These are phyloP conservation scores for Sclerotinia minor DNA, from an alignment of 2,329 filamentous ascomycete genomes.

Conservation along the genomic window DNA sequence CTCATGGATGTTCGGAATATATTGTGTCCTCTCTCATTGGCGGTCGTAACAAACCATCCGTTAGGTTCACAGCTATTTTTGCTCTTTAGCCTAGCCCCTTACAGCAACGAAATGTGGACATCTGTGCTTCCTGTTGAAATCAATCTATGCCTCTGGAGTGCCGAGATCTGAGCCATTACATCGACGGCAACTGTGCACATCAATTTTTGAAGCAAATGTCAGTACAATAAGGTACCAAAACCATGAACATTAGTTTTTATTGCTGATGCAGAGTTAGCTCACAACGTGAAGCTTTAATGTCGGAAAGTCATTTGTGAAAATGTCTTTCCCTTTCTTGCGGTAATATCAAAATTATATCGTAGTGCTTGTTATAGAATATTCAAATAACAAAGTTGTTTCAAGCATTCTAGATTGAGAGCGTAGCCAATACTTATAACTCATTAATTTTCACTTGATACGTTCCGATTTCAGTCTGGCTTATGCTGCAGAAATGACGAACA, in stretches of 20 bases:
- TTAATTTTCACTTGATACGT: constrained; percentile 3
- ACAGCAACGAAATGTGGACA: constrained; percentile 55
- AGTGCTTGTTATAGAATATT: constrained; percentile 54
- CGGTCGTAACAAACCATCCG: constrained; percentile 36
- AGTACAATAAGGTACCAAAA: constrained; percentile 50
- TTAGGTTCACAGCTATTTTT: constrained; percentile 43
- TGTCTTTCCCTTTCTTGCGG: constrained; percentile 44
- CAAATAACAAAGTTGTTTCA: constrained; percentile 28
- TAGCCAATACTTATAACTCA: constrained; percentile 10
- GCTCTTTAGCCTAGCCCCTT: constrained; percentile 50
- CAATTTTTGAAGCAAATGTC: constrained; percentile 56
- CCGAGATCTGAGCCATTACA: constrained; percentile 55
- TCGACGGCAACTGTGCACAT: constrained; percentile 56
- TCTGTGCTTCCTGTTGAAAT: constrained; percentile 55
- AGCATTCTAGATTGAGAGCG: background rate
- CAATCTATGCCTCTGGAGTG: constrained; percentile 48
- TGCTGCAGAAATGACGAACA: background rate
- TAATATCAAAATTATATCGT: constrained; percentile 56
- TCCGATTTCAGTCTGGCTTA: background rate
- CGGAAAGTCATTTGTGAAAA: constrained; percentile 51
- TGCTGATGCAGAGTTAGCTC: background rate
- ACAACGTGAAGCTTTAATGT: constrained; percentile 50
- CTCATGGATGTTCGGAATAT: constrained; percentile 17
- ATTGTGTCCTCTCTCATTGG: constrained; percentile 31
- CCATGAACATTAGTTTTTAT: background rate